Evolutionary conservation across 371 early-diverging fungal species (phyloP), one percentile per base, ranked within the genome.

Genomic region (Haplosporangium sp.): DNA sequence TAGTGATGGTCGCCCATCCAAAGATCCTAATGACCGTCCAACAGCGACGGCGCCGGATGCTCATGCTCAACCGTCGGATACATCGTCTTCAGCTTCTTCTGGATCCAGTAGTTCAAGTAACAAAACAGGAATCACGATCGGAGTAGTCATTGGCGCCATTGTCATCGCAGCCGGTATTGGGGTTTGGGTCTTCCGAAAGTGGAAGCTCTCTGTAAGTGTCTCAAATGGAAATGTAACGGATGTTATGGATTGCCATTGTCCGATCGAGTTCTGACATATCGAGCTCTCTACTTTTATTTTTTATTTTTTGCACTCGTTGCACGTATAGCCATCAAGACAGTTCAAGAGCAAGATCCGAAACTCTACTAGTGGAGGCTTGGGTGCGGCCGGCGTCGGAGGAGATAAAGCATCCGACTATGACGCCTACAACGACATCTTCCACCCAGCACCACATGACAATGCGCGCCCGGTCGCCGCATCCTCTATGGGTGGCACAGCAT

Each of bases 181-280:
- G 10, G 74, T 82, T 18, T 82, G 74, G 68, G 64, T 79, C 54
- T 74, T 82, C 50, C 71, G 82, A 40, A 82, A 82, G 45, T 74
- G 74, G 72, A 82, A 82, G 42, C 68, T 82, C 14, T 73, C 79
- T 50, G 82, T 82, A 77, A 58, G 67, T 58, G 9, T 2, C n/a
- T n/a, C n/a, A n/a, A n/a, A n/a, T n/a, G n/a, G n/a, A n/a, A n/a
- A n/a, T n/a, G n/a, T n/a, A n/a, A n/a, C n/a, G n/a, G n/a, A n/a
- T 45, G 7, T 21, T 43, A 55, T 38, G 13, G 55, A 55, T 55
- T 6, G 16, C 40, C 11, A 5, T 38, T 55, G 5, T 53, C 10
- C 18, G 10, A 18, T 40, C 1, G 36, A 5, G n/a, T 21, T 45
- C n/a, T 46, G 8, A 45, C 48, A 29, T 5, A 16, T 7, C 2